Percentiles rank a stretch among this genome's conserved stretches.
phyloP scores from a whole-genome alignment of 2,329 filamentous ascomycete species.

The Sporothrix brasiliensis region DNA sequence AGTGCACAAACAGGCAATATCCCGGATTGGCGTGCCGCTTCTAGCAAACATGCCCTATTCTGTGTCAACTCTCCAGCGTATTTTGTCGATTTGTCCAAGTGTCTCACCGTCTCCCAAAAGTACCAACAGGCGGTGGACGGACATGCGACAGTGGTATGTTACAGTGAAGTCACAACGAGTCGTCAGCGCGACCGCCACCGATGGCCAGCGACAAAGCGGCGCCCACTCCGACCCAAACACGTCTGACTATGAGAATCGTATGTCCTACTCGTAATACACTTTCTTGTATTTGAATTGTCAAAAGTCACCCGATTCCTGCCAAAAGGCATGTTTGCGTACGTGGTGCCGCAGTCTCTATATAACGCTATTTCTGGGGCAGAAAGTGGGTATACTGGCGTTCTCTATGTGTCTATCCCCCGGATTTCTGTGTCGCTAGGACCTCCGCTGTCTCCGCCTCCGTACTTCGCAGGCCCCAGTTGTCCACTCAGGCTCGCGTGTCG shows the following conservation, averaged over 20 bases:
- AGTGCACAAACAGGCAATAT: slow-evolving; percentile 4
- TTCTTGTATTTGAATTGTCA: too few relatives aligned
- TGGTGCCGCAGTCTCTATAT: slow-evolving; percentile 15
- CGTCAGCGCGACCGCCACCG: not conserved
- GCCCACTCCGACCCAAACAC: too few relatives aligned
- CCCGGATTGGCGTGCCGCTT: slow-evolving; percentile 10
- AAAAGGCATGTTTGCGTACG: not conserved
- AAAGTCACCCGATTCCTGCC: not conserved
- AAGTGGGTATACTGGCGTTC: slow-evolving; percentile 24
- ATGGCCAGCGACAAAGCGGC: not conserved
- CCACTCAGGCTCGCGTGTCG: slow-evolving; percentile 18
- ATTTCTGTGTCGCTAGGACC: not conserved
- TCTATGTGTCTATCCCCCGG: not conserved
- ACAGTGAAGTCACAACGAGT: slow-evolving; percentile 3
- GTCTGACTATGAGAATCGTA: too few relatives aligned
- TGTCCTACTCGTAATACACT: too few relatives aligned
- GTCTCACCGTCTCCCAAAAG: slow-evolving; percentile 9
- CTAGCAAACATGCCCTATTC: not conserved
- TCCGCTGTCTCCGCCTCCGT: slow-evolving; percentile 14
- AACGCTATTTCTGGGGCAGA: slow-evolving; percentile 8
- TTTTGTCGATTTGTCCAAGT: not conserved
- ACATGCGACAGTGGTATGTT: not conserved
- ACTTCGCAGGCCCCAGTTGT: slow-evolving; percentile 3
- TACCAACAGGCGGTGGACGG: not conserved
- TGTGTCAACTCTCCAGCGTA: not conserved